Percentiles rank a stretch among this genome's conserved stretches.
Conservation (phyloP, 2,329 filamentous ascomycete species). For the Fusarium bulbicola region DNA sequence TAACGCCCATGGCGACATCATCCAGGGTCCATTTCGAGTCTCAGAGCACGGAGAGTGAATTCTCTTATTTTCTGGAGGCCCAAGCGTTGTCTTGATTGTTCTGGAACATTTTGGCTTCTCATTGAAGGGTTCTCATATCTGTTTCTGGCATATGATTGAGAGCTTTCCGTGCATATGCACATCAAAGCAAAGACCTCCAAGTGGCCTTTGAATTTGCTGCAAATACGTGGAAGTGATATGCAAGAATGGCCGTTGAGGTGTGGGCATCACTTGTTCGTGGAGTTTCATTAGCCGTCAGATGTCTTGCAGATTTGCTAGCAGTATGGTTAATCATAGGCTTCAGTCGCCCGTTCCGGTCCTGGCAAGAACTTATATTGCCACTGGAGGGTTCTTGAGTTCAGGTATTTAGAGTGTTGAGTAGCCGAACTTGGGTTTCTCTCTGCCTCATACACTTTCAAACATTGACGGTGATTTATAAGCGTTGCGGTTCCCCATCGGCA, state of each 20-base stretch:
- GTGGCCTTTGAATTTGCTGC: not conserved
- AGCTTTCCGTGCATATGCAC: not conserved
- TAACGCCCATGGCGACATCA: not conserved
- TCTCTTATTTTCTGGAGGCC: not conserved
- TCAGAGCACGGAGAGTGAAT: not conserved
- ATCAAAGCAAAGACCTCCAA: constrained; percentile 16
- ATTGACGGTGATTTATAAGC: not conserved
- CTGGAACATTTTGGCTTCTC: constrained; percentile 18
- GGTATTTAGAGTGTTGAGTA: not conserved
- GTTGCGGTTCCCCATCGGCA: not conserved
- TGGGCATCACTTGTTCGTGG: not conserved
- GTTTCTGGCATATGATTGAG: not conserved
- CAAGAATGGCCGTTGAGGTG: constrained; percentile 1
- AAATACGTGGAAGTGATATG: not conserved
- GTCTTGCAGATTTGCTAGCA: not conserved
- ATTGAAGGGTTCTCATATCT: not conserved
- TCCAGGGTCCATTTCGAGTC: constrained; percentile 6
- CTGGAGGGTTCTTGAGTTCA: not conserved
- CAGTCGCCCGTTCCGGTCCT: constrained; percentile 15
- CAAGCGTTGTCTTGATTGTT: constrained; percentile 18
- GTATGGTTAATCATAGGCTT: constrained; percentile 13
- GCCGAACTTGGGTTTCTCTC: not conserved
- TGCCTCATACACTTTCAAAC: not conserved
- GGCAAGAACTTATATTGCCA: not conserved
- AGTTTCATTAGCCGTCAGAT: not conserved